Conservation (phyloP, 176 grass and related monocot genomes). For the Lolium rigidum region DNA sequence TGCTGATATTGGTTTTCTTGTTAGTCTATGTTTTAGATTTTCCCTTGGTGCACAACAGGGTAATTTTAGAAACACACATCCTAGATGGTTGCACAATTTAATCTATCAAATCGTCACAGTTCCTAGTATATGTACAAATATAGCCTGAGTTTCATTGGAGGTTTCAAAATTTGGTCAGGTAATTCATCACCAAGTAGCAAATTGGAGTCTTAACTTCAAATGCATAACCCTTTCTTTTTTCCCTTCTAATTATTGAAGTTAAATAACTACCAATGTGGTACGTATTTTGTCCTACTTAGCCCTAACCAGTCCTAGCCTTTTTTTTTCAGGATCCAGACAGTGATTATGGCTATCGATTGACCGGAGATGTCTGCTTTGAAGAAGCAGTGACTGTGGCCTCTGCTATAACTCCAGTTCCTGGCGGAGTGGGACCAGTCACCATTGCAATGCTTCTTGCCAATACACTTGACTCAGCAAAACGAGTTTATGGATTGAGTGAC, state of each 20-base stretch:
- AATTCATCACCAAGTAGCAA: neutral
- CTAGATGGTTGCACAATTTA: neutral
- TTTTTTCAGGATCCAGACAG: conserved; percentile 69
- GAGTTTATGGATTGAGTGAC: conserved; percentile 46
- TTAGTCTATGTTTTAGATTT: neutral
- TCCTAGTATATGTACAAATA: neutral
- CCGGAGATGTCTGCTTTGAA: conserved; percentile 88
- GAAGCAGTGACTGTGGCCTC: conserved; percentile 82
- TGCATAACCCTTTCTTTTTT: neutral
- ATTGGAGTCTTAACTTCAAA: neutral
- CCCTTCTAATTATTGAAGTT: neutral
- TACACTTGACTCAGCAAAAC: conserved; percentile 82
- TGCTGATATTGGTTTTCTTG: neutral
- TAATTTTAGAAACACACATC: neutral
- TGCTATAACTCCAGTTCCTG: conserved; percentile 94
- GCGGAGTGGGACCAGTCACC: conserved; percentile 89
- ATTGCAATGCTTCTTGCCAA: conserved; percentile 91
- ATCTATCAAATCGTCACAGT: conserved; percentile 1
- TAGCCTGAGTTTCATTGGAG: neutral
- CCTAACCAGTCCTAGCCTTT: neutral
- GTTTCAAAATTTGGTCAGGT: neutral
- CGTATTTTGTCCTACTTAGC: neutral
- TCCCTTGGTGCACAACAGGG: neutral
- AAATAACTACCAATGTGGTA: neutral
- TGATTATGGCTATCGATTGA: conserved; percentile 80